Evolutionary conservation across 176 grass and related monocot genomes (phyloP).

Genomic region (Juncus inflexus): DNA sequence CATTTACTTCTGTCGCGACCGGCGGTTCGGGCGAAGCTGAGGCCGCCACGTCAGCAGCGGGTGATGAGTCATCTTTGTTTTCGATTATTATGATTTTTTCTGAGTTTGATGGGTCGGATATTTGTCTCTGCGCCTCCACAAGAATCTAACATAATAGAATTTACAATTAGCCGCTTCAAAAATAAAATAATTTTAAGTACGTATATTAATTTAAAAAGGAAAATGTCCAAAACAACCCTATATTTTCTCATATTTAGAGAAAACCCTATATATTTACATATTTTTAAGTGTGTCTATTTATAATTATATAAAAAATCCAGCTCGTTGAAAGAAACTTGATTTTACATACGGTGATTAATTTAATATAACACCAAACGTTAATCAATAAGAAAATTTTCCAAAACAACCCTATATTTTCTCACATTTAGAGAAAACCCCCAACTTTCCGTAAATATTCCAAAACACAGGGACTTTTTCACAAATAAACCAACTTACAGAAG

Average conservation of each 20-base stretch:
- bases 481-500: conserved; percentile 47
- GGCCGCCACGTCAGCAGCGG: conserved; percentile 15
- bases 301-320: too few relatives aligned
- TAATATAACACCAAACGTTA: too few relatives aligned
- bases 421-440: too few relatives aligned
- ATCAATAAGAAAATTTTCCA: too few relatives aligned
- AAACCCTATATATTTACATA: too few relatives aligned
- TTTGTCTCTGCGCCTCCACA: conserved; percentile 75
- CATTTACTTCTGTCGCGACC: conserved; percentile 39
- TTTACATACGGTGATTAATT: too few relatives aligned
- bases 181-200: conserved; percentile 44
- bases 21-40: conserved; percentile 37
- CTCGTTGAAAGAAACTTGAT: too few relatives aligned
- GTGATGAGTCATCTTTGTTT: conserved; percentile 51
- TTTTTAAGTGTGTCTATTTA: too few relatives aligned
- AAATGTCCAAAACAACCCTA: too few relatives aligned
- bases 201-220: conserved; percentile 54
- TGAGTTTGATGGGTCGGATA: conserved; percentile 54
- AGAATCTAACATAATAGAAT: conserved; percentile 61
- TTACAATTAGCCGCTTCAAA: conserved; percentile 48
- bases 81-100: conserved; percentile 67
- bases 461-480: conserved; percentile 37
- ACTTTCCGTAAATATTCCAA: conserved; percentile 68
- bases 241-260: too few relatives aligned
- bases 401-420: too few relatives aligned